Base-by-base conservation (phyloP, 192 early-diverging fungal genomes). In the Backusella morwellensis region DNA sequence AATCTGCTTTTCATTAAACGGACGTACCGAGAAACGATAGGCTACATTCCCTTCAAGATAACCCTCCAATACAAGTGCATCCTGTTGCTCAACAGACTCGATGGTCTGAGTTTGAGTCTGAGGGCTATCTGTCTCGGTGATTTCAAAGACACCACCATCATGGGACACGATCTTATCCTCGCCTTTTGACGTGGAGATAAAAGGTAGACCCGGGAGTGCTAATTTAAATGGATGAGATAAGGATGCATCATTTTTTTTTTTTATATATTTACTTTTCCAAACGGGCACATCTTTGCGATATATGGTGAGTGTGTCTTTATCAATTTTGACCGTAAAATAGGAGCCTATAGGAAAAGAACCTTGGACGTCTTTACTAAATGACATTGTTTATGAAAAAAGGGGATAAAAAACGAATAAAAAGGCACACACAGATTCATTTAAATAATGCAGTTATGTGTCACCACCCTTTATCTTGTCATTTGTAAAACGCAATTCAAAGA, bases 81-180 rank as follows among this genome's bases (percentile, higher is more conserved):
- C 12, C 9, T 70, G 38, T 8, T 70, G 21, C 23, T 42, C 6
- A 19, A 79, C 36, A 11, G 29, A 17, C 3, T 66, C 70, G 34
- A 85, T 77, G 19, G 82, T 83, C 41, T 85, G 84, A 44, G 78
- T n/a, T 3, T 47, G 71, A 34, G 81, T 84, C 11, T 72, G 54
- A 29, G 70, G 42, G 19, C 40, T 63, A 68, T 85, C 84, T 19
- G 73, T 41, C 29, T 85, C 84, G 4, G 68, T 66, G 35, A 85
- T 81, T 41, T 80, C 36, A 44, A 85, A 77, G 7, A 40, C 66
- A 6, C 84, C 82, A 34, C 67, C 75, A 21, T 81, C 79, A 35
- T 59, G 73, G 6, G 23, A 29, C 6, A n/a, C 21, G 50, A 85
- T 77, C 19, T 59, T 34, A 50, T 85, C 84, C 15, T 77, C 35